A percentile compares a stretch with the other conserved stretches of the same genome.
Evolutionary conservation across 345 rosid species (phyloP).

Genomic region (Eucalyptus tenuipes): DNA sequence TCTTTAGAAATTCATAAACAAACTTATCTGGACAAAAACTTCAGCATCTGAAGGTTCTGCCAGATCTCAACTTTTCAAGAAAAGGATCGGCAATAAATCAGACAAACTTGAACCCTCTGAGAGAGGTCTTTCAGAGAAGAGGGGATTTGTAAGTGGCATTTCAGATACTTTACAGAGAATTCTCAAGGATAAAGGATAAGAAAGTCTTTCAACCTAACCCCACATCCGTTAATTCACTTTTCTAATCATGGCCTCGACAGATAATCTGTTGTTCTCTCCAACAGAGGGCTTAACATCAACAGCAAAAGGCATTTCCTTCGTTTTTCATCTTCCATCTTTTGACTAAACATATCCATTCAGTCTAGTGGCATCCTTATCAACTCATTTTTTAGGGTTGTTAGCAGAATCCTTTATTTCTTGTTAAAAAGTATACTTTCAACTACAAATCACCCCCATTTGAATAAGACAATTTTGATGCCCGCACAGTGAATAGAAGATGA

Average conservation of each 20-base stretch:
- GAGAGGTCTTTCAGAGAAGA: background rate
- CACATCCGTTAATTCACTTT: background rate
- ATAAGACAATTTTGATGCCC: background rate
- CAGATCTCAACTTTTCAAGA: background rate
- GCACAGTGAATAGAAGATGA: background rate
- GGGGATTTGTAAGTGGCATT: background rate
- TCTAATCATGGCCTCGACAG: background rate
- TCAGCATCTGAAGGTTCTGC: background rate
- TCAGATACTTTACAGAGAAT: background rate
- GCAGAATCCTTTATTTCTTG: background rate
- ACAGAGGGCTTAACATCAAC: background rate
- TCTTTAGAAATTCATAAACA: background rate
- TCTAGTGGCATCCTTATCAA: background rate
- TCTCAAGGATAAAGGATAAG: background rate
- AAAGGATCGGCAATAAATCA: background rate
- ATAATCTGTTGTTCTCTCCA: background rate
- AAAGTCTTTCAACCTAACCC: background rate
- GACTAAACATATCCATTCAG: background rate
- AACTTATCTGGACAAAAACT: background rate
- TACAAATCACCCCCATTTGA: background rate
- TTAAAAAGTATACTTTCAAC: background rate
- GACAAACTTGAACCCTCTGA: background rate
- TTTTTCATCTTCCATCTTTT: background rate
- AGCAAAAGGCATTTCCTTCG: background rate
- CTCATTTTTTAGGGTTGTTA: background rate